Conservation (phyloP, 225 moss, liverwort and hornwort genomes). For the Bryum argenteum region DNA sequence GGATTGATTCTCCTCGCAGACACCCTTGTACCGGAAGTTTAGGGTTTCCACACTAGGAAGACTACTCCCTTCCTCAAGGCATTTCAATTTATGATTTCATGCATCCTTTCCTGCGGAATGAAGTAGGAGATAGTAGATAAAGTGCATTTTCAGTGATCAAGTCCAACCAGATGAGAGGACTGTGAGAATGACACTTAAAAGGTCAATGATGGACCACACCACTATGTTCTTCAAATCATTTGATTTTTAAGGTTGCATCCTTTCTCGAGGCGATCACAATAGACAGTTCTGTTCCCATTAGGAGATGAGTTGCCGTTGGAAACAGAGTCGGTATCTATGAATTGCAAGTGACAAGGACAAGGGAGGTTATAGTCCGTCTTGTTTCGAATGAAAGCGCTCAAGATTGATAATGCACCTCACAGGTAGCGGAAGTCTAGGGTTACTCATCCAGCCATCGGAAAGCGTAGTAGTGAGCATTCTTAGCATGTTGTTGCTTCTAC, state of each 20-base stretch:
- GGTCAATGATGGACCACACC: background rate
- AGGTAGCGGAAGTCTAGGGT: too few species aligned
- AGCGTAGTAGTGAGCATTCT: too few species aligned
- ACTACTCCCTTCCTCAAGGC: background rate
- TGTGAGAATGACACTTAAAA: too few species aligned
- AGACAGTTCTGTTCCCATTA: background rate
- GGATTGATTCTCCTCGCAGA: background rate
- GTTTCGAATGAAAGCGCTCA: too few species aligned
- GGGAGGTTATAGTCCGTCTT: too few species aligned
- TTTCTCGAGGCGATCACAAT: background rate
- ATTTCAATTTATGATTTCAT: constrained; percentile 28
- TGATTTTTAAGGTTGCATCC: constrained; percentile 26
- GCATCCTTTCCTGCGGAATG: background rate
- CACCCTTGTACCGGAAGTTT: background rate
- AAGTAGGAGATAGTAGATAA: too few species aligned
- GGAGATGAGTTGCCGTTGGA: background rate
- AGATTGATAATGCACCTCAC: too few species aligned
- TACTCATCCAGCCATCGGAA: too few species aligned
- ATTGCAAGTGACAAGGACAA: too few species aligned
- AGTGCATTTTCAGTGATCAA: too few species aligned
- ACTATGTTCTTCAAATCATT: background rate
- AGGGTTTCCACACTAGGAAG: constrained; percentile 10
- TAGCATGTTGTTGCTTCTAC: too few species aligned
- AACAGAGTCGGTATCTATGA: background rate
- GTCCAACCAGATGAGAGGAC: background rate